Evolutionary conservation across 73 alveolate genomes (phyloP), one percentile per base, ranked within the genome.

Genomic region (Uronychia binucleata): DNA sequence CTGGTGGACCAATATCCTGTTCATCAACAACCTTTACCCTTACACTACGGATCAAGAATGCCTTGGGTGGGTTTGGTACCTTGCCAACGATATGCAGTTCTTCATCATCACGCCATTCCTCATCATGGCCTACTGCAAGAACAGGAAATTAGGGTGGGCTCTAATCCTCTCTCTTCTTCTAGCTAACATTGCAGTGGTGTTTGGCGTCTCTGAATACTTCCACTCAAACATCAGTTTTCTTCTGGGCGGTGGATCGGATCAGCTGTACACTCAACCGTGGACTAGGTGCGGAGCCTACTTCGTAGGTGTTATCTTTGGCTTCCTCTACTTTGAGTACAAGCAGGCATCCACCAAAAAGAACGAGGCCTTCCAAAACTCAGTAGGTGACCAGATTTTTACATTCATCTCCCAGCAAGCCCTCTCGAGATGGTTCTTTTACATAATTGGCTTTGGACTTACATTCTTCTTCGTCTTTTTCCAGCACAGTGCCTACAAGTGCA

Each of bases 41-140:
- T 27, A 29, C n/a, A 26, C 13, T 31, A 58, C 28, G 59, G 83
- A 27, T 1, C 82, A 82, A 1, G 82, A 74, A 28, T 88, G 94
- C 33, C 30, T 88, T 26, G 94, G 94, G 14, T 35, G 59, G 77
- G 32, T 77, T 30, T 88, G 94, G 94, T 88, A 88, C 33, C 77
- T 88, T 14, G 90, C 87, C 26, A 82, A 88, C 34, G 94, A 88
- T 5, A 57, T 88, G 81, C 90, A 88, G 60, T 82, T 88, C 77
- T 88, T 88, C 90, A 28, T 81, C 13, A 74, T 82, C 1, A n/a
- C 86, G 0, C 94, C 94, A 59, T 57, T 75, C 1, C 35, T 87
- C 0, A 30, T 82, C 78, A 28, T 33, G 29, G 35, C 74, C 67
- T 87, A 67, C 74, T 74, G 82, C 78, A 80, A 82, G 35, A 59